A percentile compares a stretch with the other conserved stretches of the same genome.
phyloP scores from a whole-genome alignment of 495 filamentous ascomycete genomes.

The Penicilliopsis zonata region DNA sequence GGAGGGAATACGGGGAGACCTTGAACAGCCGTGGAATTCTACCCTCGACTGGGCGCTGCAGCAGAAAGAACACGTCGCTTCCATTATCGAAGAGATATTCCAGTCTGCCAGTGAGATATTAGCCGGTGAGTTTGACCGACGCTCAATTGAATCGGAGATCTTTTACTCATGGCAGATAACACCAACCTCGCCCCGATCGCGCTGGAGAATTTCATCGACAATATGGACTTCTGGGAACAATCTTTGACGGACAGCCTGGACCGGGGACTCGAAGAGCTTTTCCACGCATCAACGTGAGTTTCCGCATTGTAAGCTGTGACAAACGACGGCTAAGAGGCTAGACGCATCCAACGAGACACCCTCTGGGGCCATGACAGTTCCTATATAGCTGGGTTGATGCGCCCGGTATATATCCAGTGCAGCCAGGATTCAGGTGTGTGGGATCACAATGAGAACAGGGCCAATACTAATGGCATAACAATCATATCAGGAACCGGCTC shows the following conservation, averaged over 20 bases:
- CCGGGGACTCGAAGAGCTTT: neutral
- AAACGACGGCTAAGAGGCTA: neutral
- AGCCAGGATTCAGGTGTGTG: constrained; percentile 9
- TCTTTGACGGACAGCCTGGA: constrained; percentile 6
- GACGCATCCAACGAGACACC: constrained; percentile 6
- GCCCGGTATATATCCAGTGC: constrained; percentile 7
- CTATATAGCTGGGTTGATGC: constrained; percentile 13
- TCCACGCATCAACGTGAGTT: constrained; percentile 4
- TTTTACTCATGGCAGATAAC: constrained; percentile 3
- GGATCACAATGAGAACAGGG: neutral
- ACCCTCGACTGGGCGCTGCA: neutral
- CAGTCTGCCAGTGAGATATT: neutral
- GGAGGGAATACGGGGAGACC: neutral
- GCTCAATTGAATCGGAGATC: neutral
- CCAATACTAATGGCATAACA: neutral
- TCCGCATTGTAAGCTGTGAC: neutral
- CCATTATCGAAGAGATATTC: neutral
- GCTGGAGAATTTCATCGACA: constrained; percentile 5
- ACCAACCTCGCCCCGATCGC: constrained; percentile 4
- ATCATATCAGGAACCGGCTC: neutral
- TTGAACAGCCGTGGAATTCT: constrained; percentile 2
- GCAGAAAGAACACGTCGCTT: neutral
- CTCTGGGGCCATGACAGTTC: constrained; percentile 9
- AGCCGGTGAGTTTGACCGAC: neutral
- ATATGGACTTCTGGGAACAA: constrained; percentile 3